These are phyloP conservation scores for Hymenoscyphus linearis DNA, from an alignment of 2,329 filamentous ascomycete species.

Conservation along the genomic window DNA sequence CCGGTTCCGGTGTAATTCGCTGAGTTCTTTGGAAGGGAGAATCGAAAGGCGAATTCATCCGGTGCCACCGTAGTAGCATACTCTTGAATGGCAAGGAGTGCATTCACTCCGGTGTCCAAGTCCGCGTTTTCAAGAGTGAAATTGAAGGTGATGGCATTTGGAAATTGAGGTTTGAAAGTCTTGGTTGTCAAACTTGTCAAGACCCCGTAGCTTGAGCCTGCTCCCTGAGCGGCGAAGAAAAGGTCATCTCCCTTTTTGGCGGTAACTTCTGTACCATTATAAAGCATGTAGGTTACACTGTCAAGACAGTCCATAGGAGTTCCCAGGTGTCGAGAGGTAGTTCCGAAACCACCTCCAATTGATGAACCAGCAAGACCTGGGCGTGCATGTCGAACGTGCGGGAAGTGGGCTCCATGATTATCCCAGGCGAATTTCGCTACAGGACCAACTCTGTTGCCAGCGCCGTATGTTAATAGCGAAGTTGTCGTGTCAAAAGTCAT, in stretches of 20 bases:
- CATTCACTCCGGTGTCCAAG: not conserved
- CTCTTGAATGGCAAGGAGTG: slow-evolving; percentile 10
- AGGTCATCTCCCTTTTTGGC: slow-evolving; percentile 9
- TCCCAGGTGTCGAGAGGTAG: slow-evolving; percentile 10
- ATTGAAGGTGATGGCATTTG: slow-evolving; percentile 5
- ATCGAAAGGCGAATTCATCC: slow-evolving; percentile 13
- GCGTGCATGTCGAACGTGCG: slow-evolving; percentile 12
- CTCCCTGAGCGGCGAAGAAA: slow-evolving; percentile 14
- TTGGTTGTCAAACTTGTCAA: slow-evolving; percentile 12
- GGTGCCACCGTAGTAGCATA: slow-evolving; percentile 14
- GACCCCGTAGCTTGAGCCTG: slow-evolving; percentile 12
- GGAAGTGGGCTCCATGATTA: slow-evolving; percentile 11
- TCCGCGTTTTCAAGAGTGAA: slow-evolving; percentile 1
- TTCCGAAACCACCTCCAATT: slow-evolving; percentile 16
- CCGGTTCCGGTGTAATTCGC: slow-evolving; percentile 5
- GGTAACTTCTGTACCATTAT: slow-evolving; percentile 12
- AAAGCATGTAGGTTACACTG: slow-evolving; percentile 15
- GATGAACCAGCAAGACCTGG: slow-evolving; percentile 11
- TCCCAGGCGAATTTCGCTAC: slow-evolving; percentile 12
- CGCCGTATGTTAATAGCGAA: slow-evolving; percentile 11
- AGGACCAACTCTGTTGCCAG: slow-evolving; percentile 11
- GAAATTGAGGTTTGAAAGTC: slow-evolving; percentile 9
- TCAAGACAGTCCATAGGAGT: slow-evolving; percentile 15
- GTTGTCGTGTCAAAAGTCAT: slow-evolving; percentile 7
- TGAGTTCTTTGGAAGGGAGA: not conserved